Evolutionary conservation across 2,329 filamentous ascomycete species (phyloP).

Genomic region (Clonostachys chloroleuca): DNA sequence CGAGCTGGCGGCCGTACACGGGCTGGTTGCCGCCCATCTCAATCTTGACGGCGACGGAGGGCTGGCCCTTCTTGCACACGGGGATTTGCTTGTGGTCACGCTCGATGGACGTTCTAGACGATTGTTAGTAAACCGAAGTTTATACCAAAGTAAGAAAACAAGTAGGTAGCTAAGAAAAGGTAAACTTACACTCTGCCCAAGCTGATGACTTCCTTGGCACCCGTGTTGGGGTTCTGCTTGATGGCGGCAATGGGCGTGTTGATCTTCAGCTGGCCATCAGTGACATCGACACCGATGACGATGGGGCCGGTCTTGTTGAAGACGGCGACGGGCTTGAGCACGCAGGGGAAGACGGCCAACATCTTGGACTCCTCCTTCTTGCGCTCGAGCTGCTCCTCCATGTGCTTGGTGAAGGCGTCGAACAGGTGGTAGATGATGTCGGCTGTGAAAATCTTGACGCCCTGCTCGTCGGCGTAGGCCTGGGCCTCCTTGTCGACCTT

Average conservation of each 20-base stretch:
- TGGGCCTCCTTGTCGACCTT: conserved; percentile 97
- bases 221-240: conserved; percentile 74
- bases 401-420: conserved; percentile 93
- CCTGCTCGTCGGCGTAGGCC: conserved; percentile 85
- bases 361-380: conserved; percentile 97
- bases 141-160: background rate
- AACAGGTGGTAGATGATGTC: conserved; percentile 99
- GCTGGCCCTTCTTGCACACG: conserved; percentile 91
- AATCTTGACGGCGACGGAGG: conserved; percentile 97
- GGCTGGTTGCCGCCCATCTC: conserved; percentile 91
- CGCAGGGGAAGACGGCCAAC: conserved; percentile 93
- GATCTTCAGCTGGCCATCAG: conserved; percentile 81
- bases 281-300: conserved; percentile 89
- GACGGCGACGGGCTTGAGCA: conserved; percentile 82
- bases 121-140: conserved; percentile 14
- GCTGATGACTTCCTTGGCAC: conserved; percentile 76
- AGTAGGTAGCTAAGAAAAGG: too few species aligned
- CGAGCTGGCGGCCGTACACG: conserved; percentile 88
- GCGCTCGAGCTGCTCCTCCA: conserved; percentile 79
- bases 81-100: conserved; percentile 94
- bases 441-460: conserved; percentile 96
- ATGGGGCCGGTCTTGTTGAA: conserved; percentile 99
- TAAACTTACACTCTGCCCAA: conserved; percentile 92
- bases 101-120: conserved; percentile 81
- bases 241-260: conserved; percentile 89